Percentiles rank a stretch among this genome's conserved stretches.
Evolutionary conservation across 2,329 filamentous ascomycete species (phyloP).

Genomic region (Colletotrichum chrysophilum): DNA sequence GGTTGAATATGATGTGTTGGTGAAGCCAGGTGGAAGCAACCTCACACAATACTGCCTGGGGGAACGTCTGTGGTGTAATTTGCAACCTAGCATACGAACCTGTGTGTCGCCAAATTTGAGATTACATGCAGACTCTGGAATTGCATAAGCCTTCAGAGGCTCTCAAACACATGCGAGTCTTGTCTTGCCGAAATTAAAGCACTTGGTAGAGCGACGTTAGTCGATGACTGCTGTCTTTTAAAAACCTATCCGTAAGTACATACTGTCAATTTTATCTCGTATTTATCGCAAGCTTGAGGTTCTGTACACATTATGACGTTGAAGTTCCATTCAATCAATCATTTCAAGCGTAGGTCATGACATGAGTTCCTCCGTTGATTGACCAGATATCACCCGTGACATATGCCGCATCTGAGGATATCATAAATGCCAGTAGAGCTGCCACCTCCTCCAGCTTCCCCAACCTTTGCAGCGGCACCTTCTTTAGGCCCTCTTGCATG

Average conservation of each 20-base stretch:
- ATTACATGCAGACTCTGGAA: background rate
- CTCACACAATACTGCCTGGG: background rate
- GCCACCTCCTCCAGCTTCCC: constrained; percentile 1
- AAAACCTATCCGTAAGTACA: background rate
- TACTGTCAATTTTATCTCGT: background rate
- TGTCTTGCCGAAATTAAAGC: background rate
- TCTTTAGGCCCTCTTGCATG: background rate
- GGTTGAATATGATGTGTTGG: background rate
- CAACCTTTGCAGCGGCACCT: background rate
- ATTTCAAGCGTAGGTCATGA: background rate
- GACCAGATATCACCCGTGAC: background rate
- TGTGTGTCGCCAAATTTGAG: background rate
- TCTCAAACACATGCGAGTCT: background rate
- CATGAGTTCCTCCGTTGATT: background rate
- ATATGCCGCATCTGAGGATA: constrained; percentile 5
- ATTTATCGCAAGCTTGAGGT: background rate
- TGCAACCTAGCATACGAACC: background rate
- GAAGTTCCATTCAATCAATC: background rate
- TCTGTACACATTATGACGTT: background rate
- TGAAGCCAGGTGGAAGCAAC: background rate
- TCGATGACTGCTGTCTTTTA: background rate
- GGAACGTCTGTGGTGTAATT: background rate
- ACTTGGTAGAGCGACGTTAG: background rate
- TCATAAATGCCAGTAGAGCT: background rate
- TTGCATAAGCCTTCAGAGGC: background rate